Evolutionary conservation across 768 basidiomycete species (phyloP), one percentile per base, ranked within the genome.

Genomic region (Lentinula aciculospora): DNA sequence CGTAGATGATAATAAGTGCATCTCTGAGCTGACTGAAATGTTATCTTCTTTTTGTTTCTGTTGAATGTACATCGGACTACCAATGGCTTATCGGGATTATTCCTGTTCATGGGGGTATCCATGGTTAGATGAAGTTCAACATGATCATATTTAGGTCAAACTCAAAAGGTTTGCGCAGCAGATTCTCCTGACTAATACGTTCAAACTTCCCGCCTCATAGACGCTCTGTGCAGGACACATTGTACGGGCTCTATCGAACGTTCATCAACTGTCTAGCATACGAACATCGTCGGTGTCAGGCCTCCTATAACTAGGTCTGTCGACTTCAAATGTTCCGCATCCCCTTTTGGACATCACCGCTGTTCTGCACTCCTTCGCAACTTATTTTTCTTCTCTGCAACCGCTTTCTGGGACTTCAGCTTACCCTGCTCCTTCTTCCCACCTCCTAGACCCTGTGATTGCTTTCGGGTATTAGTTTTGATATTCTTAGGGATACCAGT

Each of bases 51-150:
- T 65, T 81, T 81, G 67, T 77, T 81, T 49, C 81, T 75, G 64
- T 92, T 89, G 71, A 89, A 89, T 8, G 81, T 80, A 72, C 92
- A 94, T 74, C 90, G 93, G 37, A 97, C 85, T 57, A 88, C 79
- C 27, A 97, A 77, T 1, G 88, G 85, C 64, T 83, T 85, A 69
- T 93, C 89, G 17, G 61, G 65, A 57, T 60, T 58, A 27, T 42
- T 17, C 8, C 17, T 40, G 46, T 63, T 53, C 61, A 66, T 64
- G 28, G 44, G n/a, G 28, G 37, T 9, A 29, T 29, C 15, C 13
- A 53, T 36, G 23, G 51, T n/a, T n/a, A n/a, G 10, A 51, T 3
- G 15, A 55, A n/a, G n/a, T n/a, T 44, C 10, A 13, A 39, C 37
- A 39, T 34, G 47, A 31, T 28, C 47, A 48, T 19, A 31, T 17